These are phyloP conservation scores for Colletotrichum karsti DNA, from an alignment of 2,329 filamentous ascomycete genomes.

Conservation along the genomic window DNA sequence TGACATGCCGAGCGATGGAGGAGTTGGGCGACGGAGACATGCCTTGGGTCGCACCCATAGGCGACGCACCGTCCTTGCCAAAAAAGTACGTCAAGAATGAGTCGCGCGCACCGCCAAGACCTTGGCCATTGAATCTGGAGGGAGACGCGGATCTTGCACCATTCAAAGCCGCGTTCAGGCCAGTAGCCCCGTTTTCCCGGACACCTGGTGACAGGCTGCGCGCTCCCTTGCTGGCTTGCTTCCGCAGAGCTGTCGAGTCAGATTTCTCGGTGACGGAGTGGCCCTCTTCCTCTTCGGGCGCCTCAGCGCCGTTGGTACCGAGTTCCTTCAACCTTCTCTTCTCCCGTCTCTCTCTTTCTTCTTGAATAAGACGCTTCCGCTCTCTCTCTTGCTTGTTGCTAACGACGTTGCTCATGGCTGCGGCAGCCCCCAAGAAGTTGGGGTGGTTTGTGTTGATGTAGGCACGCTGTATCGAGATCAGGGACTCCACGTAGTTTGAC, in stretches of 20 bases:
- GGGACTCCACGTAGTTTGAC: constrained; percentile 91
- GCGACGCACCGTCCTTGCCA: constrained; percentile 81
- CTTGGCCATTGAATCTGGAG: constrained; percentile 67
- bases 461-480: constrained; percentile 96
- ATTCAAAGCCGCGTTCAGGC: constrained; percentile 73
- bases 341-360: constrained; percentile 88
- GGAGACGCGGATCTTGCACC: constrained; percentile 70
- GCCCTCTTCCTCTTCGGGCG: constrained; percentile 70
- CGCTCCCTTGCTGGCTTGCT: constrained; percentile 65
- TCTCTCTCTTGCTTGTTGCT: constrained; percentile 95
- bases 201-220: constrained; percentile 87
- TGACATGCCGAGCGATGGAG: constrained; percentile 71
- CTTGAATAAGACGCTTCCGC: constrained; percentile 79
- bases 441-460: constrained; percentile 99
- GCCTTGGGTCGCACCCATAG: constrained; percentile 48
- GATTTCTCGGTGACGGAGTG: constrained; percentile 56
- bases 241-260: constrained; percentile 59
- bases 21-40: constrained; percentile 47
- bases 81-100: constrained; percentile 99
- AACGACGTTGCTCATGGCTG: constrained; percentile 97
- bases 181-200: constrained; percentile 70
- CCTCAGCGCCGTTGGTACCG: constrained; percentile 79
- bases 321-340: constrained; percentile 84
- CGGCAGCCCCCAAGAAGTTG: constrained; percentile 95
- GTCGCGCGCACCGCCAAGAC: constrained; percentile 75